These are phyloP conservation scores for Xylaria telfairii DNA, from an alignment of 495 filamentous ascomycete species.

Conservation along the genomic window DNA sequence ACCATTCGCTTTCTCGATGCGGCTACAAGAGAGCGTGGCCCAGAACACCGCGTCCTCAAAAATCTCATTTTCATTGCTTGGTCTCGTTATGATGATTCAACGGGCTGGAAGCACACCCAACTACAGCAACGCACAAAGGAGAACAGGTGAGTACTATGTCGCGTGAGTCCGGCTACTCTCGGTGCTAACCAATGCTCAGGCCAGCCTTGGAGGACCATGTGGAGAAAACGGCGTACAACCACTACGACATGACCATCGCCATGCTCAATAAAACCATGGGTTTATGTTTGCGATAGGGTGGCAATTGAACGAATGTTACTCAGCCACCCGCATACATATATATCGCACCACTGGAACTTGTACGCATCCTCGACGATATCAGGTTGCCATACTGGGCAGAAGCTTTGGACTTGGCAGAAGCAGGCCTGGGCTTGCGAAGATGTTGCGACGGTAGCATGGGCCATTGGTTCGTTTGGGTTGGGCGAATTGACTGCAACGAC, in stretches of 20 bases:
- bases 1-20: slow-evolving; percentile 79
- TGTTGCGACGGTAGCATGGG: not conserved
- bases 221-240: slow-evolving; percentile 47
- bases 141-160: slow-evolving; percentile 10
- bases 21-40: slow-evolving; percentile 67
- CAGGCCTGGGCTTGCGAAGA: slow-evolving; percentile 13
- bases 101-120: not conserved
- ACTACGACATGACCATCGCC: slow-evolving; percentile 70
- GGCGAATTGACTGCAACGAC: slow-evolving; percentile 12
- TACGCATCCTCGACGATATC: not conserved
- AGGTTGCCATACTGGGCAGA: not conserved
- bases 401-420: slow-evolving; percentile 4
- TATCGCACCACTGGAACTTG: not conserved
- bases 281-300: slow-evolving; percentile 65
- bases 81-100: slow-evolving; percentile 14
- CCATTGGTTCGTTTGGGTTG: slow-evolving; percentile 1
- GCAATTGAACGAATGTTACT: slow-evolving; percentile 11
- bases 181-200: slow-evolving; percentile 11
- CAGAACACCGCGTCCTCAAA: slow-evolving; percentile 83
- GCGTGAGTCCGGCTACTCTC: not conserved
- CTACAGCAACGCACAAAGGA: not conserved
- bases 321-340: slow-evolving; percentile 7
- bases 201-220: slow-evolving; percentile 15
- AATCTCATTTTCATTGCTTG: slow-evolving; percentile 63
- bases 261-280: slow-evolving; percentile 77